Conservation (phyloP, 164 flowering plant species). For the Stephania cephalantha region DNA sequence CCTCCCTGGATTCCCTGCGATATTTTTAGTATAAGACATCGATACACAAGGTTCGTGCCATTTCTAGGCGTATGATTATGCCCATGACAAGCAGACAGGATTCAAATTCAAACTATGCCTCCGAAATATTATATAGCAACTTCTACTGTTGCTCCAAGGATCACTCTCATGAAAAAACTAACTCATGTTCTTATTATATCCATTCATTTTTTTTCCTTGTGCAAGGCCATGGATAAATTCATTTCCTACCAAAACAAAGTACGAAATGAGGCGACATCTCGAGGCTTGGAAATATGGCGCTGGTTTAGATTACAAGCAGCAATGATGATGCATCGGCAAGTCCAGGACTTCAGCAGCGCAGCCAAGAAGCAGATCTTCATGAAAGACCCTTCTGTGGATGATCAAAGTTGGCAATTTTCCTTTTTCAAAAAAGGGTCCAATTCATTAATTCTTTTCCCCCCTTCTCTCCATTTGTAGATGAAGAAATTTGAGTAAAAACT, state of each 20-base stretch:
- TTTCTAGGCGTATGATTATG: neutral
- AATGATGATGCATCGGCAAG: neutral
- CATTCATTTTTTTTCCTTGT: slow-evolving; percentile 1
- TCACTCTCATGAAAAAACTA: neutral
- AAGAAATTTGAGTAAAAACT: neutral
- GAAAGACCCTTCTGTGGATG: neutral
- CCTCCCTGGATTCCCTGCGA: neutral
- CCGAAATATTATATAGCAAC: neutral
- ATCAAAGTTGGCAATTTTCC: no score
- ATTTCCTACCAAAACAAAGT: slow-evolving; percentile 56
- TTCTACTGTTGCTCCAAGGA: neutral
- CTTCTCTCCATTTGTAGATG: neutral
- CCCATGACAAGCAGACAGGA: no score
- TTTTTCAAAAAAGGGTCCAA: neutral
- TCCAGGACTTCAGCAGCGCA: neutral
- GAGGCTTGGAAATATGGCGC: slow-evolving; percentile 96
- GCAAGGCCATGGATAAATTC: slow-evolving; percentile 48
- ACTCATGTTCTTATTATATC: neutral
- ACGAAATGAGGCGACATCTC: slow-evolving; percentile 54
- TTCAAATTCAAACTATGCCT: neutral
- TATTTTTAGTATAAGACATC: neutral
- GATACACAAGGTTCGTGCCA: neutral
- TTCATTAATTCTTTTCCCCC: neutral
- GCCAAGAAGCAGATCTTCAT: neutral
- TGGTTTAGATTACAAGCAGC: slow-evolving; percentile 72